These are phyloP conservation scores for Falciphora oryzae DNA, from an alignment of 2,329 filamentous ascomycete species.

Conservation along the genomic window DNA sequence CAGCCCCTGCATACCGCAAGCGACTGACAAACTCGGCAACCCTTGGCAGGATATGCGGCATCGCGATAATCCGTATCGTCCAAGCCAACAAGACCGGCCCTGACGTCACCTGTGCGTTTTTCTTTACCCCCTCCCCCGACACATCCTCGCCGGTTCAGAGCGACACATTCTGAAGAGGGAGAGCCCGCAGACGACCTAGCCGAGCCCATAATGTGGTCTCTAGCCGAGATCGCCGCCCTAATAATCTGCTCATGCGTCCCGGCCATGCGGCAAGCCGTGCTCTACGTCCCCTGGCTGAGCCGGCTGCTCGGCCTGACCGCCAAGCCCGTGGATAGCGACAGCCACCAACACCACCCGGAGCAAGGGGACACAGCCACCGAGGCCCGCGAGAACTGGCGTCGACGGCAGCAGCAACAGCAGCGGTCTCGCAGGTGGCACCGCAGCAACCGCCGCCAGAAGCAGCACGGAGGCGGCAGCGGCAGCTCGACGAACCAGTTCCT, in stretches of 20 bases:
- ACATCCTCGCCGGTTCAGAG: too few species aligned
- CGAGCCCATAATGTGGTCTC: slow-evolving; percentile 15
- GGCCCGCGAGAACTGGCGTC: too few species aligned
- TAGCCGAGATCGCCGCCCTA: slow-evolving; percentile 14
- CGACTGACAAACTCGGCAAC: too few species aligned
- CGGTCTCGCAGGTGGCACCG: too few species aligned
- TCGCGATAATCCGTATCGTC: too few species aligned
- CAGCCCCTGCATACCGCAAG: background rate
- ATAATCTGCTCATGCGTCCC: slow-evolving; percentile 17
- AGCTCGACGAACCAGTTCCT: background rate
- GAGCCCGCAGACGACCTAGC: slow-evolving; percentile 6
- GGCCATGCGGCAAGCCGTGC: slow-evolving; percentile 13
- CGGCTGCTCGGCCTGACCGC: slow-evolving; percentile 12
- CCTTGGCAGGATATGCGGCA: background rate
- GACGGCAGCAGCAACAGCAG: too few species aligned
- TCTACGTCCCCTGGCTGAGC: slow-evolving; percentile 13
- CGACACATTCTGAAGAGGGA: too few species aligned
- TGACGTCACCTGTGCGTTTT: too few species aligned
- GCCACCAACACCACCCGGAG: background rate
- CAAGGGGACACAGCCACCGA: too few species aligned
- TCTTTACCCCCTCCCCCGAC: too few species aligned
- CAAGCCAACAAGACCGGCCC: too few species aligned
- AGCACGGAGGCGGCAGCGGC: background rate
- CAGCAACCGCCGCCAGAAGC: too few species aligned
- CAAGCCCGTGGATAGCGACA: background rate